Evolutionary conservation across 805 yeast species (phyloP).

Genomic region (Zygosaccharomyces rouxii): DNA sequence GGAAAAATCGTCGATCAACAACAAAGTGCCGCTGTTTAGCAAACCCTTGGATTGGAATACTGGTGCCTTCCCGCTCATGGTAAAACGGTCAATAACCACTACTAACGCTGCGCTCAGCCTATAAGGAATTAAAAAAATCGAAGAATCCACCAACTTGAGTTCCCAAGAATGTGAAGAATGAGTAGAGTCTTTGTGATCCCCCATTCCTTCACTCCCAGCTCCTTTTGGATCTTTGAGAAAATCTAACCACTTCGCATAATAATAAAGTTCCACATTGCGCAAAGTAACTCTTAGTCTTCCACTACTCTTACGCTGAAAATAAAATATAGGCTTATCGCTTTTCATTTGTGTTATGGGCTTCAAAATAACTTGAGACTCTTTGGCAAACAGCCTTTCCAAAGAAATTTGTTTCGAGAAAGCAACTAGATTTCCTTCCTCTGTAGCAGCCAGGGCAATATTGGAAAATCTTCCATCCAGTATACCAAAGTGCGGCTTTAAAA

Average conservation of each 20-base stretch:
- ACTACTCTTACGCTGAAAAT: slow-evolving; percentile 36
- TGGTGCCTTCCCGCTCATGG: slow-evolving; percentile 39
- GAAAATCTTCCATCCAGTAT: slow-evolving; percentile 9
- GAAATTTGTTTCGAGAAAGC: slow-evolving; percentile 14
- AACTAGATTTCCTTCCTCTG: slow-evolving; percentile 15
- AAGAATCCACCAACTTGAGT: slow-evolving; percentile 44
- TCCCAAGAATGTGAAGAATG: slow-evolving; percentile 14
- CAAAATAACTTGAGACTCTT: slow-evolving; percentile 30
- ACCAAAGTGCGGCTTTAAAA: slow-evolving; percentile 21
- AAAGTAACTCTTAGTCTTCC: slow-evolving; percentile 41
- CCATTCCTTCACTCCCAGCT: not conserved
- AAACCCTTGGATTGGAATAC: slow-evolving; percentile 40
- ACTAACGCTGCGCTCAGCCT: slow-evolving; percentile 52
- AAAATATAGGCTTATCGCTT: slow-evolving; percentile 39
- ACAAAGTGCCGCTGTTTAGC: slow-evolving; percentile 45
- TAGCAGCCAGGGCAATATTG: slow-evolving; percentile 14
- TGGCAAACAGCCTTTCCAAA: slow-evolving; percentile 11
- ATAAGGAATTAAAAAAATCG: slow-evolving; percentile 61
- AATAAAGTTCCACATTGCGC: slow-evolving; percentile 48
- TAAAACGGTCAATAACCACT: slow-evolving; percentile 51
- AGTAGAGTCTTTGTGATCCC: not conserved
- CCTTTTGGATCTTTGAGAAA: slow-evolving; percentile 6
- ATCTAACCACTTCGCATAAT: slow-evolving; percentile 56
- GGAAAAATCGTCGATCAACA: slow-evolving; percentile 60
- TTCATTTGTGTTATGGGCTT: slow-evolving; percentile 35